Evolutionary conservation across 208 protist genomes (phyloP).

Genomic region (Phytomonas francai): DNA sequence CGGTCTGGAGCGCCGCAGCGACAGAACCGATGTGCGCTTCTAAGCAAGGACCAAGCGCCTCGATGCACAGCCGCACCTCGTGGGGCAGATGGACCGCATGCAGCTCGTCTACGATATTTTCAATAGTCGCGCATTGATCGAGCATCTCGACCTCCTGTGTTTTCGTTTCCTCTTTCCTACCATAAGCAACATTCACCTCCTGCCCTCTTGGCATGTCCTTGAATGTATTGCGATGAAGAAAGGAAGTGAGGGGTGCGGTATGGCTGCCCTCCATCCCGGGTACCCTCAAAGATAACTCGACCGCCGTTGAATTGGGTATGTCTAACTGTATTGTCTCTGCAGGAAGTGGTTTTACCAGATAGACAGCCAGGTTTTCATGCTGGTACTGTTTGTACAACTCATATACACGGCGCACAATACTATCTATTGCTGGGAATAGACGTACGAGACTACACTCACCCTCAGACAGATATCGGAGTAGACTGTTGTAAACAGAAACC

Average conservation of each 20-base stretch:
- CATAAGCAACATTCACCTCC: slow-evolving; percentile 8
- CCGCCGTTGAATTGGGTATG: slow-evolving; percentile 20
- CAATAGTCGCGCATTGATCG: slow-evolving; percentile 1
- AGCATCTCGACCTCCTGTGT: slow-evolving; percentile 7
- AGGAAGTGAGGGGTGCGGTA: slow-evolving; percentile 9
- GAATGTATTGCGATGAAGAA: slow-evolving; percentile 8
- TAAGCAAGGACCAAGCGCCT: slow-evolving; percentile 19
- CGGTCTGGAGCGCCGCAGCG: slow-evolving; percentile 16
- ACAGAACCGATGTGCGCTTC: slow-evolving; percentile 1
- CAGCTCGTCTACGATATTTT: slow-evolving; percentile 9
- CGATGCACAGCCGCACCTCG: slow-evolving; percentile 13
- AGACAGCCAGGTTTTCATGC: slow-evolving; percentile 54
- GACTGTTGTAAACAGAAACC: neutral
- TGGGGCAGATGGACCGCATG: slow-evolving; percentile 5
- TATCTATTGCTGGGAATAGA: neutral
- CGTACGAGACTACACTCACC: neutral
- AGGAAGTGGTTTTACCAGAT: slow-evolving; percentile 26
- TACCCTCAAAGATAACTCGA: slow-evolving; percentile 4
- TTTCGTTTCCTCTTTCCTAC: slow-evolving; percentile 3
- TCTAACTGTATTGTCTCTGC: slow-evolving; percentile 35
- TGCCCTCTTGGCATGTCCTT: slow-evolving; percentile 9
- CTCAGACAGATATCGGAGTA: neutral
- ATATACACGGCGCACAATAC: neutral
- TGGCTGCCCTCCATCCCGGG: slow-evolving; percentile 11
- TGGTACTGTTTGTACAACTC: slow-evolving; percentile 23